Conservation (phyloP, 2,329 filamentous ascomycete genomes). For the Beauveria medogensis region DNA sequence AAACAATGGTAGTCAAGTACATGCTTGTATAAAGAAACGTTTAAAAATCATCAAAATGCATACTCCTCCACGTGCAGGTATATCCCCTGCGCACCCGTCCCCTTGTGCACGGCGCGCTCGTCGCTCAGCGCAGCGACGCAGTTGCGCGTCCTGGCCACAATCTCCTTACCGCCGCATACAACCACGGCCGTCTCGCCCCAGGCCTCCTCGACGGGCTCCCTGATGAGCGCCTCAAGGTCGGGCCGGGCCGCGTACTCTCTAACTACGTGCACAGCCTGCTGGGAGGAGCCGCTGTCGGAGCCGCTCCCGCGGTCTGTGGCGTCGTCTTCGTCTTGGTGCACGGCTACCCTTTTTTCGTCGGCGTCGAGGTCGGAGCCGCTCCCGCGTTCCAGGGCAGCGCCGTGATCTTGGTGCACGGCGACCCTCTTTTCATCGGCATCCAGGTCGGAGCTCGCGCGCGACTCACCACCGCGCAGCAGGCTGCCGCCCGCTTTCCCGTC, state of each 20-base stretch:
- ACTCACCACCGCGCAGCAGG: neutral
- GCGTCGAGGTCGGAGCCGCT: conserved; percentile 14
- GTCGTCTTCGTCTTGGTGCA: neutral
- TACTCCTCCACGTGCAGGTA: conserved; percentile 54
- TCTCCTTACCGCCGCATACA: conserved; percentile 49
- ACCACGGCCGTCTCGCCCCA: conserved; percentile 54
- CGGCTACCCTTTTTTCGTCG: neutral
- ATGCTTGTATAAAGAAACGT: neutral
- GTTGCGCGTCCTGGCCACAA: conserved; percentile 47
- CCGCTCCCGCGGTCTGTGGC: neutral
- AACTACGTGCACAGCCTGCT: conserved; percentile 20
- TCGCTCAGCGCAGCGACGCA: conserved; percentile 48
- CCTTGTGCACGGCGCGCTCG: conserved; percentile 56
- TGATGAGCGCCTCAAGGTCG: conserved; percentile 43
- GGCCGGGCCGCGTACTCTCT: conserved; percentile 39
- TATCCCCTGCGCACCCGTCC: conserved; percentile 55
- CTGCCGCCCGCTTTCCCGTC: neutral
- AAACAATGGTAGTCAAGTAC: neutral
- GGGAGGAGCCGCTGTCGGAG: conserved; percentile 14
- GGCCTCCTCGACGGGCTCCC: conserved; percentile 46
- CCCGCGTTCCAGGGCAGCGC: neutral
- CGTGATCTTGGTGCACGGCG: neutral
- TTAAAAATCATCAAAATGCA: conserved; percentile 32
- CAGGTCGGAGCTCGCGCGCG: conserved; percentile 18
- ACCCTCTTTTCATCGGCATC: conserved; percentile 1